A percentile compares a stretch with the other conserved stretches of the same genome.
These are phyloP conservation scores for Penicillium nordicum DNA, from an alignment of 2,329 filamentous ascomycete species.

Conservation along the genomic window DNA sequence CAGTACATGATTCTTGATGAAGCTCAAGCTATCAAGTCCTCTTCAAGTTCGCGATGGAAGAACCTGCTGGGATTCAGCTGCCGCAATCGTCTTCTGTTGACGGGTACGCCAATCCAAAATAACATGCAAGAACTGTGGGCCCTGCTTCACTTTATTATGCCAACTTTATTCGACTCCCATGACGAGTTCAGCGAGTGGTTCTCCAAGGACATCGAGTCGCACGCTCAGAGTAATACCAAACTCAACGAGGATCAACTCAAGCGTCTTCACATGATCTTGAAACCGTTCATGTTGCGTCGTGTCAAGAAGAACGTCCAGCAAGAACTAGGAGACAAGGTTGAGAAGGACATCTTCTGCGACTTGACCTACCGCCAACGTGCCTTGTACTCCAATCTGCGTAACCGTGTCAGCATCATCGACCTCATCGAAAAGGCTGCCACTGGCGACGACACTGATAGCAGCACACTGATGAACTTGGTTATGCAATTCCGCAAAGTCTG, in stretches of 20 bases:
- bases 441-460: constrained; percentile 90
- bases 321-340: constrained; percentile 97
- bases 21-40: constrained; percentile 98
- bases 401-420: constrained; percentile 98
- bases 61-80: constrained; percentile 90
- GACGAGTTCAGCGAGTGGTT: constrained; percentile 55
- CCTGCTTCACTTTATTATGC: constrained; percentile 98
- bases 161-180: constrained; percentile 77
- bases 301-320: constrained; percentile 99
- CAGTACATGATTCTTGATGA: constrained; percentile 99
- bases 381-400: constrained; percentile 86
- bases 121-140: constrained; percentile 99
- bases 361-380: constrained; percentile 94
- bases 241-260: constrained; percentile 97
- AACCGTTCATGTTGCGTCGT: constrained; percentile 98
- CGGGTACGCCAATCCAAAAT: constrained; percentile 97
- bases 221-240: constrained; percentile 98
- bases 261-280: constrained; percentile 96
- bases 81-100: constrained; percentile 87
- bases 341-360: constrained; percentile 92
- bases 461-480: constrained; percentile 96
- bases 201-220: constrained; percentile 76
- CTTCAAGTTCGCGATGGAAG: constrained; percentile 95
- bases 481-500: constrained; percentile 99
- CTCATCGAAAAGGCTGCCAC: constrained; percentile 94